These are phyloP conservation scores for Heterobasidion irregulare DNA, from an alignment of 1,284 basidiomycete genomes.

Conservation along the genomic window DNA sequence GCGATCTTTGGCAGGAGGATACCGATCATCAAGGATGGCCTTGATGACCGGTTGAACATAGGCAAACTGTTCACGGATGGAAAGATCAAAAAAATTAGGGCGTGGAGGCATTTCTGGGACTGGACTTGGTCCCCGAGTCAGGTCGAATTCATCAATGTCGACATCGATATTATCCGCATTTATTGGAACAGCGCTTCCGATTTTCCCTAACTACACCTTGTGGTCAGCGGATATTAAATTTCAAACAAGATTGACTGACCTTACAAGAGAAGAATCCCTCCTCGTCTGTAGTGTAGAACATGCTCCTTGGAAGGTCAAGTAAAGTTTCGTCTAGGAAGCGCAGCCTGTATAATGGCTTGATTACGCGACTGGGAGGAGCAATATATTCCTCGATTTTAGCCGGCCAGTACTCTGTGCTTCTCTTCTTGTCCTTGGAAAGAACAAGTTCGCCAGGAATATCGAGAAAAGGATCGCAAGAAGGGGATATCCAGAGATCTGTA, in stretches of 20 bases:
- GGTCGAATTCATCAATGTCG: slow-evolving; percentile 12
- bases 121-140: neutral
- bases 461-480: slow-evolving; percentile 38
- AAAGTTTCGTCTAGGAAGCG: slow-evolving; percentile 45
- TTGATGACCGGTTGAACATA: slow-evolving; percentile 56
- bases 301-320: slow-evolving; percentile 31
- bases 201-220: slow-evolving; percentile 41
- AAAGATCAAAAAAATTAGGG: slow-evolving; percentile 34
- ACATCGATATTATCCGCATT: slow-evolving; percentile 29
- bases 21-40: slow-evolving; percentile 47
- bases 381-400: slow-evolving; percentile 49
- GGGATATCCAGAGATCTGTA: slow-evolving; percentile 21
- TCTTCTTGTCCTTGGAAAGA: slow-evolving; percentile 37
- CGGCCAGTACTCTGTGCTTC: slow-evolving; percentile 49
- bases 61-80: slow-evolving; percentile 49
- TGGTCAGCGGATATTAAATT: slow-evolving; percentile 5
- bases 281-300: slow-evolving; percentile 50
- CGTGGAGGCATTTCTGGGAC: slow-evolving; percentile 21
- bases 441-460: slow-evolving; percentile 60
- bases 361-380: slow-evolving; percentile 27
- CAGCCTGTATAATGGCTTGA: slow-evolving; percentile 36
- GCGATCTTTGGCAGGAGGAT: slow-evolving; percentile 38
- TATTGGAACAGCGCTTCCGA: slow-evolving; percentile 38
- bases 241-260: slow-evolving; percentile 25
- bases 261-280: slow-evolving; percentile 50